Evolutionary conservation across 140 eudicot species (phyloP), one percentile per base, ranked within the genome.

Genomic region (Cichorium intybus): DNA sequence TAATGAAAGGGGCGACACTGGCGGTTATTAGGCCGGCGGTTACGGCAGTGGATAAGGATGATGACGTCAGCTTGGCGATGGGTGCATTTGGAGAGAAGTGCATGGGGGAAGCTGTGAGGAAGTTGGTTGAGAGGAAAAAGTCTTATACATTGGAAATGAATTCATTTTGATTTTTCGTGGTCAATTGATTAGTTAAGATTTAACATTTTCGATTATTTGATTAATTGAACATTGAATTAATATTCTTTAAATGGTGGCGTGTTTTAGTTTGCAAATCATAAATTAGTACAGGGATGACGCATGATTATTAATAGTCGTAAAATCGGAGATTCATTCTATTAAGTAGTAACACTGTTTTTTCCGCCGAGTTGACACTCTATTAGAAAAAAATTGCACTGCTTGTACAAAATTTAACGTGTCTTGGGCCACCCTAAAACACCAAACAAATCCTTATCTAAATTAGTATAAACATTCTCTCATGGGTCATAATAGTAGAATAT

Each of bases 1-100:
- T 82, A 28, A 75, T 82, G 79, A 79, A 20, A 33, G 88, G 88
- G 55, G 88, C 82, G 37, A 82, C 88, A 1, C 22, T 82, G 68
- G 75, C 82, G 52, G 71, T 76, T 64, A 79, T 82, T 21, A 57
- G 78, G 69, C 84, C 84, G 22, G 72, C 49, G 56, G 48, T 2
- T 24, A 20, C 21, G 45, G 35, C 28, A 27, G 43, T 7, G 43
- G 71, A 23, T 11, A 71, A 67, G 31, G 82, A 64, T 28, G 62
- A 52, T 68, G 78, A 65, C 45, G 62, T 60, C 3, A 15, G n/a
- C 11, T 66, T 74, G 71, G 78, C 60, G 0, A 46, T 26, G 62
- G 61, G 68, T 43, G 68, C 78, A 0, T 77, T 77, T 26, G 75
- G 34, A 4, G 88, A 79, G 37, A 34, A 62, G 45, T 73, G 64